Evolutionary conservation across 148 eudicot genomes (phyloP), one percentile per base, ranked within the genome.

Genomic region (Persicaria maculosa): DNA sequence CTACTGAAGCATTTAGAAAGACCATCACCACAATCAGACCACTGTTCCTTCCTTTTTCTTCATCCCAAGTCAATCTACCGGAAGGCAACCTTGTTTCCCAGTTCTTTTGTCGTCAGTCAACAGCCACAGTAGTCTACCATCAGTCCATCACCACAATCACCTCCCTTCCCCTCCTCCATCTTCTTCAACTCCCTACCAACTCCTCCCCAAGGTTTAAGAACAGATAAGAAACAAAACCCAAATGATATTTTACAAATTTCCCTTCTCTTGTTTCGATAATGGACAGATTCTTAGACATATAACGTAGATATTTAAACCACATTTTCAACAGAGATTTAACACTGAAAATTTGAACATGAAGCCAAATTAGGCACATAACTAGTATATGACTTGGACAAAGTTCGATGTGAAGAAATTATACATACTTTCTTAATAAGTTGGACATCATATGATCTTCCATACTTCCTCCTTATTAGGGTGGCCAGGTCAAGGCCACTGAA

Each of bases 371-470:
- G 47, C 70, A 40, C 46, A 12, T 65, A 65, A 15, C 19, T 43
- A 14, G 65, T 65, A 36, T 14, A 43, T 5, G 15, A 36, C 5
- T 40, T 15, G 45, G 15, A 45, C 7, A 62, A 36, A 57, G 17
- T 57, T 57, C 4, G 44, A 10, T 62, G 68, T 40, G 47, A 65
- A 6, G 70, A 40, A 65, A 65, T 17, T 12, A 15, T 2, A 65
- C 11, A 31, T 77, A 93, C 98, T 97, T 93, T 93, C 81, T 88
- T 93, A 77, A 93, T 89, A 40, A 93, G 85, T 80, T 89, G 98
- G 69, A 93, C 98, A 80, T 93, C 98, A 80, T 93, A 93, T 52
- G 97, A 93, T 77, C 88, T 85, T 76, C 98, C 98, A 83, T 88
- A 93, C 81, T 87, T 93, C 68, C 86, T 91, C 84, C 98, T 83